A percentile compares a stretch with the other conserved stretches of the same genome.
These are phyloP conservation scores for Plectosphaerella plurivora DNA, from an alignment of 2,329 filamentous ascomycete genomes.

Conservation along the genomic window DNA sequence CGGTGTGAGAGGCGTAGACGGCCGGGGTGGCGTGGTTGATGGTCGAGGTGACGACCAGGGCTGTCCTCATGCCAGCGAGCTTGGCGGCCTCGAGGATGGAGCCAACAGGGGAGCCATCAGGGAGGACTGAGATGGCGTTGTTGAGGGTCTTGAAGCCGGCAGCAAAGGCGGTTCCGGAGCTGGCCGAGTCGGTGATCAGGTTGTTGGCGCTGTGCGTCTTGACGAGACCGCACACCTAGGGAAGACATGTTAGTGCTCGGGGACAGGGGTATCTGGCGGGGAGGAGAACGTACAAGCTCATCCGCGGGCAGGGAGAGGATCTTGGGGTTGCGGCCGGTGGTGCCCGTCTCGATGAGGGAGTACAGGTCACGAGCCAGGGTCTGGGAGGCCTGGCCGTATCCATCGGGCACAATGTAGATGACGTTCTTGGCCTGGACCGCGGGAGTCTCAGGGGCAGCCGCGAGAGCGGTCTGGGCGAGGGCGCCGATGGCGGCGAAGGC, in stretches of 20 bases:
- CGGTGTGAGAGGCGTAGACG: constrained; percentile 26
- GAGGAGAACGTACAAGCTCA: constrained; percentile 10
- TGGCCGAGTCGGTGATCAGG: constrained; percentile 34
- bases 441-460: constrained; percentile 1
- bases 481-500: constrained; percentile 1
- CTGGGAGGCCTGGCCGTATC: constrained; percentile 23
- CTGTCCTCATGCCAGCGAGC: constrained; percentile 31
- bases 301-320: constrained; percentile 15
- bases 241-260: neutral
- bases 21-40: constrained; percentile 30
- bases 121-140: constrained; percentile 26
- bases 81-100: constrained; percentile 34
- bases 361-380: constrained; percentile 21
- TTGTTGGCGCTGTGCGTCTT: constrained; percentile 24
- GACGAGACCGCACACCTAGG: constrained; percentile 22
- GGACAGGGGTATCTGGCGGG: neutral
- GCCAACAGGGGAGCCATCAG: constrained; percentile 24
- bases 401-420: constrained; percentile 26
- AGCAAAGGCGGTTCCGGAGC: constrained; percentile 32
- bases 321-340: constrained; percentile 12
- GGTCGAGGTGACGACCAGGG: constrained; percentile 34
- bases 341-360: constrained; percentile 14
- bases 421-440: constrained; percentile 19
- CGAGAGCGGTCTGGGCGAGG: constrained; percentile 6
- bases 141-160: constrained; percentile 34